These are phyloP conservation scores for Sphaerulina vaccinii DNA, from an alignment of 2,329 filamentous ascomycete genomes.

Conservation along the genomic window DNA sequence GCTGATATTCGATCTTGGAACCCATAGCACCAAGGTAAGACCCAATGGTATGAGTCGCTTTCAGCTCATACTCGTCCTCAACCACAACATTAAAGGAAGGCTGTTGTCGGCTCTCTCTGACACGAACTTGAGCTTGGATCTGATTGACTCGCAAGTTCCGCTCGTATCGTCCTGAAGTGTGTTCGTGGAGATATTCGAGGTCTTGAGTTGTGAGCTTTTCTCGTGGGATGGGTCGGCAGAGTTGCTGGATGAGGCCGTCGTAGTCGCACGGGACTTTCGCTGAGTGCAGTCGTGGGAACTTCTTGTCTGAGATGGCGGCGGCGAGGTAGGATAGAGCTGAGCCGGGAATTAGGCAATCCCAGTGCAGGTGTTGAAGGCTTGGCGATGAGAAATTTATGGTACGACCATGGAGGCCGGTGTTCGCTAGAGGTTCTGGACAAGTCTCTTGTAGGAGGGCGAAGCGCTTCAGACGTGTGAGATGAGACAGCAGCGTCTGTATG, in stretches of 20 bases:
- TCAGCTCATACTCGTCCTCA: slow-evolving; percentile 46
- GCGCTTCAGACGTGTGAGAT: slow-evolving; percentile 46
- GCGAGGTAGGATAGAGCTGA: slow-evolving; percentile 63
- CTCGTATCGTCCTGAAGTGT: slow-evolving; percentile 17
- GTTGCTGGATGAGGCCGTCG: slow-evolving; percentile 65
- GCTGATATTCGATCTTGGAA: slow-evolving; percentile 60
- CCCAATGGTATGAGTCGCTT: slow-evolving; percentile 57
- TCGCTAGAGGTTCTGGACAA: slow-evolving; percentile 49
- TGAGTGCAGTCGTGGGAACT: slow-evolving; percentile 61
- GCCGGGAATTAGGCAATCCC: slow-evolving; percentile 59
- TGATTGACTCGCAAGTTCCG: slow-evolving; percentile 48
- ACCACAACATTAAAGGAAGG: slow-evolving; percentile 62
- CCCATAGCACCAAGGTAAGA: slow-evolving; percentile 62
- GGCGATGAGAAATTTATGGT: slow-evolving; percentile 46
- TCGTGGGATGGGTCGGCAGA: slow-evolving; percentile 63
- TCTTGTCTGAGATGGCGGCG: slow-evolving; percentile 58
- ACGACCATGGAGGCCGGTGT: no score
- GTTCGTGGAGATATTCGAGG: slow-evolving; percentile 19
- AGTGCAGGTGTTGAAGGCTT: slow-evolving; percentile 55
- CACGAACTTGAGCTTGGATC: slow-evolving; percentile 63
- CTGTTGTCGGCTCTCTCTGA: slow-evolving; percentile 56
- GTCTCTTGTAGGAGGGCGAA: slow-evolving; percentile 55
- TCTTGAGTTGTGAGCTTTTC: slow-evolving; percentile 53
- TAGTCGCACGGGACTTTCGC: slow-evolving; percentile 68
- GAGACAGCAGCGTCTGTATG: slow-evolving; percentile 53